Evolutionary conservation across 768 basidiomycete species (phyloP), one percentile per base, ranked within the genome.

Genomic region (Serendipita sp.): DNA sequence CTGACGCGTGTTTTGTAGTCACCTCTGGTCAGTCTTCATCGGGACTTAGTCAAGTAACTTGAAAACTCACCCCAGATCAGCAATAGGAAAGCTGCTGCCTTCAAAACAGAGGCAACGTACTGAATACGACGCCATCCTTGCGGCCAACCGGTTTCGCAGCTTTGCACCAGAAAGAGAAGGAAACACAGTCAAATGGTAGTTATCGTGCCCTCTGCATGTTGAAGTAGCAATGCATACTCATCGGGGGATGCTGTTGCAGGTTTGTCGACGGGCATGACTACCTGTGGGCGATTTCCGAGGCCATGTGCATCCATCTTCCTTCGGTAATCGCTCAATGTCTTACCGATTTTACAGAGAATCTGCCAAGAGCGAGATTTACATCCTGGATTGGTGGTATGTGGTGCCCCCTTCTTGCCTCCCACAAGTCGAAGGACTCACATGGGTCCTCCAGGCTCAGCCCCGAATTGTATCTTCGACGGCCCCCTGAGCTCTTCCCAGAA

Each of bases 221-320:
- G 3, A 44, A 18, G 65, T 36, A 28, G 60, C 36, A 47, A 45
- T 56, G 16, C 54, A 46, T 52, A 8, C 46, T 41, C 2, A 38
- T n/a, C 23, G 41, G 4, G 2, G n/a, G 16, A 13, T 16, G 51
- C 30, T 41, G 23, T 23, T 23, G 41, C 28, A 69, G 68, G 65
- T 72, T 72, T 68, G 70, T 74, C 16, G 76, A 76, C 64, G 78
- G 77, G 2, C 76, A 78, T 66, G 76, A 78, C 68, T 79, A 77
- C 70, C 78, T 79, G 69, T 78, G 74, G 71, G 77, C 77, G 0
- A 60, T 78, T 35, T 72, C 73, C 11, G 75, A 77, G 64, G 63
- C 75, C 36, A 72, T 97, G n/a, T 88, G 89, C 54, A 81, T 76
- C 38, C 89, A 90, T 2, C 35, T 56, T 44, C n/a, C 10, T 34